These are phyloP conservation scores for Saccharomycopsis oosterbeekiorum DNA, from an alignment of 805 yeast species.

Conservation along the genomic window DNA sequence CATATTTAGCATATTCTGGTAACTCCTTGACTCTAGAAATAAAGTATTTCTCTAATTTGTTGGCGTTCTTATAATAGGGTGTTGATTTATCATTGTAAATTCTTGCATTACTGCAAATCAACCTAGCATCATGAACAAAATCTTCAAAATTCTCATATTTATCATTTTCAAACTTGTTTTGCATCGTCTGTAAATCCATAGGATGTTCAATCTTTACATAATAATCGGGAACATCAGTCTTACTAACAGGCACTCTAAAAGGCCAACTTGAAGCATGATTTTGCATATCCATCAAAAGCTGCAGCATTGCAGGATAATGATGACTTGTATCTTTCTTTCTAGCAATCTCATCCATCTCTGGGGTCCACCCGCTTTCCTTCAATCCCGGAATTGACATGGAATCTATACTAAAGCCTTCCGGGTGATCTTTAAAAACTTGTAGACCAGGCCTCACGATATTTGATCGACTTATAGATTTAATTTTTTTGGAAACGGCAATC, in stretches of 20 bases:
- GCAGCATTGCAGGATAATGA: slow-evolving; percentile 89
- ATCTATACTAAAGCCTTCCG: slow-evolving; percentile 35
- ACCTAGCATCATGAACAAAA: slow-evolving; percentile 77
- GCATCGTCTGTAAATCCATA: slow-evolving; percentile 96
- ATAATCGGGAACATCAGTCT: slow-evolving; percentile 92
- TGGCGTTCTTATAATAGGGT: slow-evolving; percentile 91
- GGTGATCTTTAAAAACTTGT: slow-evolving; percentile 46
- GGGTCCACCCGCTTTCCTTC: slow-evolving; percentile 93
- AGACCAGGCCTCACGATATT: slow-evolving; percentile 79
- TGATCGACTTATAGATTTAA: slow-evolving; percentile 66
- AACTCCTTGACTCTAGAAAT: slow-evolving; percentile 73
- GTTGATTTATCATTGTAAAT: slow-evolving; percentile 90
- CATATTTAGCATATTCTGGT: slow-evolving; percentile 56
- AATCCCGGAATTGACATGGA: slow-evolving; percentile 86
- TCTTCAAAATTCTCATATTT: slow-evolving; percentile 86
- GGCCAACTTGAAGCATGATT: slow-evolving; percentile 99
- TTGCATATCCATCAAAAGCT: slow-evolving; percentile 75
- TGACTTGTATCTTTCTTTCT: slow-evolving; percentile 92
- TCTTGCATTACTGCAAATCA: slow-evolving; percentile 86
- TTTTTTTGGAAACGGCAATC: slow-evolving; percentile 83
- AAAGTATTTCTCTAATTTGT: slow-evolving; percentile 84
- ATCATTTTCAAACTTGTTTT: slow-evolving; percentile 82
- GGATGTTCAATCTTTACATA: slow-evolving; percentile 96
- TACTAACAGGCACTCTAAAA: slow-evolving; percentile 83
- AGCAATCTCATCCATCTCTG: slow-evolving; percentile 95